Percentiles rank a stretch among this genome's conserved stretches.
These are phyloP conservation scores for Calonectria leucothoes DNA, from an alignment of 2,329 filamentous ascomycete genomes.

Conservation along the genomic window DNA sequence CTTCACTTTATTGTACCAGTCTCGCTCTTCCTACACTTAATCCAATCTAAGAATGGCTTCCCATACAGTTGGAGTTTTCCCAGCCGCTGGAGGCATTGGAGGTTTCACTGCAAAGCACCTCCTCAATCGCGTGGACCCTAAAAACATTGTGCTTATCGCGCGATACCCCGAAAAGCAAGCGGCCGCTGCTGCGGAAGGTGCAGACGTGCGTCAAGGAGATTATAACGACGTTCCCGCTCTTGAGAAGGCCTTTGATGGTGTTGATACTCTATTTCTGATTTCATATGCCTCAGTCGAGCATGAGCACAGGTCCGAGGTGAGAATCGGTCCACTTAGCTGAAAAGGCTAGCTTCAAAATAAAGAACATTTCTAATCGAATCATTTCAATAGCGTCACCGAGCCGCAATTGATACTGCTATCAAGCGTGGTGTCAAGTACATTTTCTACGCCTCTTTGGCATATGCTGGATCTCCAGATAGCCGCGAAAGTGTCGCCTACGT, in stretches of 20 bases:
- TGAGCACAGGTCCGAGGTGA: neutral
- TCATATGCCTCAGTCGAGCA: neutral
- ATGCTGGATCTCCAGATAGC: neutral
- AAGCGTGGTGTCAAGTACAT: neutral
- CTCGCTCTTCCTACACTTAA: too few relatives aligned
- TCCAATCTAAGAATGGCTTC: too few relatives aligned
- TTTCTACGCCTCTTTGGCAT: neutral
- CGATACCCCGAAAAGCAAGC: neutral
- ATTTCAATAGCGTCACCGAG: neutral
- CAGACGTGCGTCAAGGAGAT: neutral
- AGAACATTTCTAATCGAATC: neutral
- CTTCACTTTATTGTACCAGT: too few relatives aligned
- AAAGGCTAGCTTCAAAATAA: neutral
- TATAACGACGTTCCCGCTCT: neutral
- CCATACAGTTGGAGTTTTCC: neutral
- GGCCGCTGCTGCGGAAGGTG: neutral
- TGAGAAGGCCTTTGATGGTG: neutral
- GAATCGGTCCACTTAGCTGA: neutral
- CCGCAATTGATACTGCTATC: neutral
- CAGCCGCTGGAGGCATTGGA: neutral
- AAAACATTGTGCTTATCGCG: neutral
- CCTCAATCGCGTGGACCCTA: neutral
- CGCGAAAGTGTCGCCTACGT: neutral
- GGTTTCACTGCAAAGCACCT: neutral
- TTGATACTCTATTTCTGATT: neutral